These are phyloP conservation scores for Ganoderma resinaceum DNA, from an alignment of 1,284 basidiomycete genomes.

Conservation along the genomic window DNA sequence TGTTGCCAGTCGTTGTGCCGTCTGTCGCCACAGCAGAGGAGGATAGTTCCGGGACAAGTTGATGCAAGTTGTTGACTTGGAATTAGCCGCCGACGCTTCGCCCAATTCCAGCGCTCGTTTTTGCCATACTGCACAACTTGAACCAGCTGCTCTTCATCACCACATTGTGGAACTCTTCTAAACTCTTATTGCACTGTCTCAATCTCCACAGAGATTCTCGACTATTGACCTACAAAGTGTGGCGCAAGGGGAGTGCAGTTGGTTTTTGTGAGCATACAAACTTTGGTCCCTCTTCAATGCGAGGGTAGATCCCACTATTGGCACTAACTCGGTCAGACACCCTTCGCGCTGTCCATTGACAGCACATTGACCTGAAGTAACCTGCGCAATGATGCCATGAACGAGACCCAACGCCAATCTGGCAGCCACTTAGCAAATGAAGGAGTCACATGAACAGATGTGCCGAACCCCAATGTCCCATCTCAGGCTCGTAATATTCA, in stretches of 20 bases:
- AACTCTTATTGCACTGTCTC: no score
- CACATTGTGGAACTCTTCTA: no score
- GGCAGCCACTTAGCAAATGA: background rate
- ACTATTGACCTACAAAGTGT: no score
- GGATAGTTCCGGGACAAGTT: background rate
- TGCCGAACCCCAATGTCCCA: background rate
- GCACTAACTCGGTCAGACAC: no score
- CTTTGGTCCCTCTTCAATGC: background rate
- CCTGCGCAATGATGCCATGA: background rate
- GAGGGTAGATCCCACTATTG: no score
- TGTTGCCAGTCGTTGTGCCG: background rate
- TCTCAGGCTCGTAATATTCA: background rate
- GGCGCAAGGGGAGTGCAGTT: no score
- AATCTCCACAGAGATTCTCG: no score
- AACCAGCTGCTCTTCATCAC: no score
- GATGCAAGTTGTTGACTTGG: background rate
- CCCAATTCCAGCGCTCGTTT: no score
- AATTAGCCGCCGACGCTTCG: background rate
- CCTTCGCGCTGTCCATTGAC: background rate
- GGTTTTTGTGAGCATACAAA: background rate
- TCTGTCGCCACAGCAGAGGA: background rate
- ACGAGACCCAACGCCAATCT: background rate
- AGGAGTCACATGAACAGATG: background rate
- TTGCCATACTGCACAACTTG: no score
- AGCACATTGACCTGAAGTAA: background rate